phyloP scores from a whole-genome alignment of 2,329 filamentous ascomycete genomes.

The Aureobasidium sp. region DNA sequence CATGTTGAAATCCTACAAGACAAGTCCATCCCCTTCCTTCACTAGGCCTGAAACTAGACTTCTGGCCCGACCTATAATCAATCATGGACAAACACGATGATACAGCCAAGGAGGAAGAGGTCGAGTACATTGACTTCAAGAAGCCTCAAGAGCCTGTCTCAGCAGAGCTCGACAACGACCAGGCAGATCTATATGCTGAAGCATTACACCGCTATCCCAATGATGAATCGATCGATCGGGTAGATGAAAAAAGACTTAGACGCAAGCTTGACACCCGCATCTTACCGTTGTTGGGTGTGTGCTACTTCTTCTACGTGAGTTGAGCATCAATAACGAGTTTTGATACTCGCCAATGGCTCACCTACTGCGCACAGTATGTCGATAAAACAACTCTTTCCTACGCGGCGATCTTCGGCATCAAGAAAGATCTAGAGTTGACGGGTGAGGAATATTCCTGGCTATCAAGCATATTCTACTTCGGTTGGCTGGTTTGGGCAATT shows the following conservation, averaged over 20 bases:
- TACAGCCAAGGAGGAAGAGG: background rate
- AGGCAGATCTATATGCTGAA: background rate
- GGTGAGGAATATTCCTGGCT: slow-evolving; percentile 23
- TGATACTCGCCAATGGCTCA: background rate
- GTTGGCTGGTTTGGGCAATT: slow-evolving; percentile 44
- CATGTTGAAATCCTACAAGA: background rate
- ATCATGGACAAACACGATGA: slow-evolving; percentile 1
- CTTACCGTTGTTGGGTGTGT: background rate
- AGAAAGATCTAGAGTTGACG: background rate
- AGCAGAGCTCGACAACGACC: background rate
- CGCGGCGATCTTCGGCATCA: slow-evolving; percentile 8
- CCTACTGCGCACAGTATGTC: background rate
- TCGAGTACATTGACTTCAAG: slow-evolving; percentile 2
- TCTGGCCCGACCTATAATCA: background rate
- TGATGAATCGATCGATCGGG: slow-evolving; percentile 3
- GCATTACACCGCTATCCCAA: slow-evolving; percentile 1
- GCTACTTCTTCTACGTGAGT: slow-evolving; percentile 5
- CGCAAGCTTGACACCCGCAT: slow-evolving; percentile 2
- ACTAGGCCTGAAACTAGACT: no score
- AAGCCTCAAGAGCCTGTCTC: background rate
- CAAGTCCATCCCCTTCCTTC: background rate
- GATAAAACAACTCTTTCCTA: slow-evolving; percentile 7
- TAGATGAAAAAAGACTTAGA: background rate
- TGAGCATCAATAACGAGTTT: background rate
- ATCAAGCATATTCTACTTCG: slow-evolving; percentile 50